A percentile compares a stretch with the other conserved stretches of the same genome.
phyloP scores from a whole-genome alignment of 73 alveolate species.

The Tetrahymena elliotti region DNA sequence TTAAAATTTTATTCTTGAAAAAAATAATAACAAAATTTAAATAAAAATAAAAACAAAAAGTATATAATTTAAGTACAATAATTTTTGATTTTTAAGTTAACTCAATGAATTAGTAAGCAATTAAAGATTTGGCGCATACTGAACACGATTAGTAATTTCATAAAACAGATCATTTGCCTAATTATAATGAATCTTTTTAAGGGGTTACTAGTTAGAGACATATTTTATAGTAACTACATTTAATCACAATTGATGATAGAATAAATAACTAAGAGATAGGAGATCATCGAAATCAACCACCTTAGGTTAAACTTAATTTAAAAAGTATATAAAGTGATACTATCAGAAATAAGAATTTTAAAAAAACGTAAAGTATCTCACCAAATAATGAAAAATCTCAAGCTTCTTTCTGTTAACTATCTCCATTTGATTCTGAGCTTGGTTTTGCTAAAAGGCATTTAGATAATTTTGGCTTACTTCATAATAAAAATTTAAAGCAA shows the following conservation, averaged over 20 bases:
- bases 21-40: background rate
- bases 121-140: background rate
- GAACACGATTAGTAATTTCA: background rate
- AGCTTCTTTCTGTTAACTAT: background rate
- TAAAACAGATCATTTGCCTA: background rate
- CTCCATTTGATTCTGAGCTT: background rate
- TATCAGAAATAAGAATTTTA: background rate
- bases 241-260: background rate
- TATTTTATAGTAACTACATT: background rate
- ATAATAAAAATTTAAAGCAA: background rate
- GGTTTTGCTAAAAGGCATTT: background rate
- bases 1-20: too few relatives aligned
- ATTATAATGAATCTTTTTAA: background rate
- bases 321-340: background rate
- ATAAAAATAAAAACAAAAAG: too few relatives aligned
- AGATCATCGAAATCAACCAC: background rate
- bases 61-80: background rate
- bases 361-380: background rate
- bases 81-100: too few relatives aligned
- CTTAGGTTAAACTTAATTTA: background rate
- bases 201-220: background rate
- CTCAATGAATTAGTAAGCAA: background rate
- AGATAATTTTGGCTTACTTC: background rate
- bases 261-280: background rate
- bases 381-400: background rate